Conservation (phyloP, 2,329 filamentous ascomycete genomes). For the Nothophaeocryptopus gaeumannii region DNA sequence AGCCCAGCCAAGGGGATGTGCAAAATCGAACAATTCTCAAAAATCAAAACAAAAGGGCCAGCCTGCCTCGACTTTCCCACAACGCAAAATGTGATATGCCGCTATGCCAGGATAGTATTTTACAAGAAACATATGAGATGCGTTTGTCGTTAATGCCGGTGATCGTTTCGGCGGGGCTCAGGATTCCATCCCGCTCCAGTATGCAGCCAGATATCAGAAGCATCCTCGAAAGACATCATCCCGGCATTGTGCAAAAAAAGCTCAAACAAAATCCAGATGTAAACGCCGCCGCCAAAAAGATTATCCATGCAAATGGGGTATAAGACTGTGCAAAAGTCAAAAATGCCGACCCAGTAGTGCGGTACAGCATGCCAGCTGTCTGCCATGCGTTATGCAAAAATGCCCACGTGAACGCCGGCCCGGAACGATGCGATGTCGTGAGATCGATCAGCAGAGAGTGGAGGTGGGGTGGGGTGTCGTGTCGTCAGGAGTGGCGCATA, state of each 20-base stretch:
- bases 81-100: too few species aligned
- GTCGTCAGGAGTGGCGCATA: constrained; percentile 16
- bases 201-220: neutral
- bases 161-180: neutral
- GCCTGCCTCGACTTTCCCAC: too few species aligned
- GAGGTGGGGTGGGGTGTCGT: constrained; percentile 3
- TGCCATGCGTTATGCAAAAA: constrained; percentile 4
- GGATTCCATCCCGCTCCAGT: neutral
- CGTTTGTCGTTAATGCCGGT: constrained; percentile 2
- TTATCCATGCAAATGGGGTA: constrained; percentile 11
- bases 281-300: neutral
- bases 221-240: too few species aligned
- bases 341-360: constrained; percentile 10
- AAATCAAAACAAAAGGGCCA: neutral
- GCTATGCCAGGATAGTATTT: constrained; percentile 8
- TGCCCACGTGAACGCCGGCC: constrained; percentile 12
- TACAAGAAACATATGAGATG: constrained; percentile 6
- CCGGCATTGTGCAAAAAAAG: too few species aligned
- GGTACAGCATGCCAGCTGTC: constrained; percentile 15
- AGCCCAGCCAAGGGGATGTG: constrained; percentile 9
- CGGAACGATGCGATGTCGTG: constrained; percentile 11
- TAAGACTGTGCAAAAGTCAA: constrained; percentile 12
- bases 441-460: constrained; percentile 7
- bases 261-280: too few species aligned
- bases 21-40: constrained; percentile 8